These are phyloP conservation scores for Cucurbita argyrosperma DNA, from an alignment of 306 rosid species.

Conservation along the genomic window DNA sequence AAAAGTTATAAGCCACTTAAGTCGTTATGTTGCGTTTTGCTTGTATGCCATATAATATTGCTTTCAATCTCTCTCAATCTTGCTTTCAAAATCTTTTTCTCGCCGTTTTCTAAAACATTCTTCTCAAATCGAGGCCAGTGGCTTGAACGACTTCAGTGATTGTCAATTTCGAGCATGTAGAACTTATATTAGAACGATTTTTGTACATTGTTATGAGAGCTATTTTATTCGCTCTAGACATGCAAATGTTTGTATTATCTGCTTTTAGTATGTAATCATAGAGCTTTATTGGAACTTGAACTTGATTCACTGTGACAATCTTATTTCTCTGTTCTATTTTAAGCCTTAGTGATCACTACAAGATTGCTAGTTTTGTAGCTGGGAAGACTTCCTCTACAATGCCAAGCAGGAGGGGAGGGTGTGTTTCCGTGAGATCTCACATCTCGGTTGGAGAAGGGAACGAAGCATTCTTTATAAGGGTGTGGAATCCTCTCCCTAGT, in stretches of 20 bases:
- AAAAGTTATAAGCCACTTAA: too few species aligned
- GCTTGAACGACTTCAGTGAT: not conserved
- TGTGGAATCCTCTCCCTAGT: too few species aligned
- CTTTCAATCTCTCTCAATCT: too few species aligned
- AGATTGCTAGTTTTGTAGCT: not conserved
- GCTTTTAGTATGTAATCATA: not conserved
- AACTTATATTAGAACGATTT: not conserved
- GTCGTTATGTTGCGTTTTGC: too few species aligned
- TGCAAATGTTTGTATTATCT: not conserved
- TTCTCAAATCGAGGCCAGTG: too few species aligned
- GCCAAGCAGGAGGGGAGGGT: not conserved
- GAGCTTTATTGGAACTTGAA: not conserved
- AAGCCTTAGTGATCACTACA: not conserved
- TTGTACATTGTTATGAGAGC: not conserved
- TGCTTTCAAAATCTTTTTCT: too few species aligned
- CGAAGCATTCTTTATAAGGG: too few species aligned
- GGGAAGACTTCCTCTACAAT: not conserved
- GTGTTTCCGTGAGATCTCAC: not conserved
- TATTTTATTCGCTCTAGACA: not conserved
- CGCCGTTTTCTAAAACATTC: too few species aligned
- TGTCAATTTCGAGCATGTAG: not conserved
- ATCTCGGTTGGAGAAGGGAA: too few species aligned
- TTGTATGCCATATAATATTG: too few species aligned
- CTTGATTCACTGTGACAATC: not conserved
- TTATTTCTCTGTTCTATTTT: not conserved